These are phyloP conservation scores for Achaetomiella virescens DNA, from an alignment of 495 filamentous ascomycete species.

Conservation along the genomic window DNA sequence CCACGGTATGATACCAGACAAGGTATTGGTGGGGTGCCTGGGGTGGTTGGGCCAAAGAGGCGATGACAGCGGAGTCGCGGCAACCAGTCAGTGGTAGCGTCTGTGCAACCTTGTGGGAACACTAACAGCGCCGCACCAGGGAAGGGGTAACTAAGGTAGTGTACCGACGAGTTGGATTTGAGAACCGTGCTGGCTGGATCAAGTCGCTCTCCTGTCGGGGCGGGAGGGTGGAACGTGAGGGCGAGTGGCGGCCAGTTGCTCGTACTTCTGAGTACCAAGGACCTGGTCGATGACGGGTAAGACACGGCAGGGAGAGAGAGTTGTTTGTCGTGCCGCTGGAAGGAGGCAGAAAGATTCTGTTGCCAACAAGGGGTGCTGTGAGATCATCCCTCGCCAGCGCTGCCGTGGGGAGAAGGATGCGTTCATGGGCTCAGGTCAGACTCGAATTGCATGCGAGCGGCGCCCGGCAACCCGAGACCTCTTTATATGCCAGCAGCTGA, in stretches of 20 bases:
- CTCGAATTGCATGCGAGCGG: background rate
- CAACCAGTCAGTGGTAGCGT: conserved; percentile 7
- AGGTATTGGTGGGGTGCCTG: background rate
- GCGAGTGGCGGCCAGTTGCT: background rate
- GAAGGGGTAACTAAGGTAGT: conserved; percentile 7
- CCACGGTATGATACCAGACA: background rate
- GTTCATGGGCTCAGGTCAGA: background rate
- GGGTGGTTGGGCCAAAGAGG: conserved; percentile 4
- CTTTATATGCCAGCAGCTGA: conserved; percentile 9
- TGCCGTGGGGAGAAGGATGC: background rate
- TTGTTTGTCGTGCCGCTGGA: background rate
- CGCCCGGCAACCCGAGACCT: conserved; percentile 3
- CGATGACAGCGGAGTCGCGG: background rate
- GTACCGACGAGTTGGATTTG: conserved; percentile 26
- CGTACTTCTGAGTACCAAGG: background rate
- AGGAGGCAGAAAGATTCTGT: too few species aligned
- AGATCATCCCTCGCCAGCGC: too few species aligned
- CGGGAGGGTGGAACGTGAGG: background rate
- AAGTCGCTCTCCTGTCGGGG: conserved; percentile 10
- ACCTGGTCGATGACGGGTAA: too few species aligned
- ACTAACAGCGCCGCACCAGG: conserved; percentile 9
- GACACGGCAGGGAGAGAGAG: background rate
- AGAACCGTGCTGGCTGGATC: conserved; percentile 15
- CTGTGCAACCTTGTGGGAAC: conserved; percentile 25
- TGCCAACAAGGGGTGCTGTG: too few species aligned